phyloP scores from a whole-genome alignment of 768 basidiomycete genomes.

The Holtermannia corniformis region DNA sequence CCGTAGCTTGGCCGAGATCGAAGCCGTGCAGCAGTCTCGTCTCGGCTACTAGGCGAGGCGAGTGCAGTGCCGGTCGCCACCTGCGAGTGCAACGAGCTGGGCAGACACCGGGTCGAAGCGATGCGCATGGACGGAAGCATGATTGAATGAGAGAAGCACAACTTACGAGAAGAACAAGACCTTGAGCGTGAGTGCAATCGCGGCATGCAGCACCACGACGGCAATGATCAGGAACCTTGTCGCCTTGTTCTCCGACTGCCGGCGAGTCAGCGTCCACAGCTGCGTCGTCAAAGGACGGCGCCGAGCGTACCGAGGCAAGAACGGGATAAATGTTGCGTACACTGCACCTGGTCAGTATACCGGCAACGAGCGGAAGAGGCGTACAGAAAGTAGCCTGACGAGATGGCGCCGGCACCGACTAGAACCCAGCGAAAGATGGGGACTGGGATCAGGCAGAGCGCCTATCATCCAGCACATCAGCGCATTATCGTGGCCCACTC shows the following conservation, averaged over 20 bases:
- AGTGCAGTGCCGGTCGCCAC: no score
- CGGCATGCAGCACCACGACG: conserved; percentile 65
- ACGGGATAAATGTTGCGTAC: conserved; percentile 67
- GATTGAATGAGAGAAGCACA: not conserved
- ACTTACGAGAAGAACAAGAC: conserved; percentile 54
- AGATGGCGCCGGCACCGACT: conserved; percentile 57
- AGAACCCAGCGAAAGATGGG: conserved; percentile 73
- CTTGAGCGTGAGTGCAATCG: conserved; percentile 76
- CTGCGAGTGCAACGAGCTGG: no score
- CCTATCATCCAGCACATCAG: conserved; percentile 6
- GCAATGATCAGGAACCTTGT: conserved; percentile 71
- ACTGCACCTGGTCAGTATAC: conserved; percentile 9
- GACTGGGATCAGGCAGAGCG: conserved; percentile 77
- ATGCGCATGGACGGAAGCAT: not conserved
- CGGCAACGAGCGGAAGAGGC: no score
- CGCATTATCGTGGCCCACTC: not conserved
- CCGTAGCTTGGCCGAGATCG: not conserved
- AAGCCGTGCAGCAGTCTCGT: no score
- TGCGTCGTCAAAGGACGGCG: not conserved
- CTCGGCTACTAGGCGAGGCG: no score
- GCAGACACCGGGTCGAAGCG: not conserved
- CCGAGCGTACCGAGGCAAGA: conserved; percentile 59
- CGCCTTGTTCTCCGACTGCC: conserved; percentile 72
- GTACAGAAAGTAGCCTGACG: conserved; percentile 80
- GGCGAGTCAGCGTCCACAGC: no score